Conservation (phyloP, 306 rosid species). For the Erythrophleum fordii region DNA sequence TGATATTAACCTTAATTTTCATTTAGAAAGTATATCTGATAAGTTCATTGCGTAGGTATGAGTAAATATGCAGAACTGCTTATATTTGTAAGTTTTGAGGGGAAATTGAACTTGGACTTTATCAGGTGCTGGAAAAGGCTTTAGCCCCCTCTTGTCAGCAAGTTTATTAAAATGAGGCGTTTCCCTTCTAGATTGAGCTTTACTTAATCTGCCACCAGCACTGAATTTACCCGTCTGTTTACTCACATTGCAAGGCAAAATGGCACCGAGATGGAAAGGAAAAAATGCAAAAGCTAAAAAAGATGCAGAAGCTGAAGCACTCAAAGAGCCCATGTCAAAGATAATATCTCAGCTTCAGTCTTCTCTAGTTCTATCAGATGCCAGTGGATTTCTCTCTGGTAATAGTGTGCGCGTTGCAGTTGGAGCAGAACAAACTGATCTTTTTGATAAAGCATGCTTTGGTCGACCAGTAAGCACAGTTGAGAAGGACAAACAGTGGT, state of each 20-base stretch:
- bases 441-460: constrained; percentile 67
- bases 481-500: constrained; percentile 61
- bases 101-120: not conserved
- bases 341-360: constrained; percentile 60
- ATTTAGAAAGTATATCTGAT: not conserved
- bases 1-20: not conserved
- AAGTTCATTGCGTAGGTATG: not conserved
- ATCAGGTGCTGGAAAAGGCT: not conserved
- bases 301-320: constrained; percentile 67
- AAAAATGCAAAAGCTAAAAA: constrained; percentile 68
- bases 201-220: not conserved
- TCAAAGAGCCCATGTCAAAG: constrained; percentile 73
- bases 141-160: not conserved
- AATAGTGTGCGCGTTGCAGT: constrained; percentile 51
- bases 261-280: constrained; percentile 90
- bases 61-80: constrained; percentile 6
- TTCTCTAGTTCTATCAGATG: constrained; percentile 55
- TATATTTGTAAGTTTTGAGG: not conserved
- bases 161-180: not conserved
- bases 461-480: constrained; percentile 55
- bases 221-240: not conserved
- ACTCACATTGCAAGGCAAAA: constrained; percentile 30
- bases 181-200: constrained; percentile 21
- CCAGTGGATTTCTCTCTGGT: constrained; percentile 56
- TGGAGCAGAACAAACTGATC: constrained; percentile 57